phyloP scores from a whole-genome alignment of 805 yeast species.

The Debaryomyces prosopidis region DNA sequence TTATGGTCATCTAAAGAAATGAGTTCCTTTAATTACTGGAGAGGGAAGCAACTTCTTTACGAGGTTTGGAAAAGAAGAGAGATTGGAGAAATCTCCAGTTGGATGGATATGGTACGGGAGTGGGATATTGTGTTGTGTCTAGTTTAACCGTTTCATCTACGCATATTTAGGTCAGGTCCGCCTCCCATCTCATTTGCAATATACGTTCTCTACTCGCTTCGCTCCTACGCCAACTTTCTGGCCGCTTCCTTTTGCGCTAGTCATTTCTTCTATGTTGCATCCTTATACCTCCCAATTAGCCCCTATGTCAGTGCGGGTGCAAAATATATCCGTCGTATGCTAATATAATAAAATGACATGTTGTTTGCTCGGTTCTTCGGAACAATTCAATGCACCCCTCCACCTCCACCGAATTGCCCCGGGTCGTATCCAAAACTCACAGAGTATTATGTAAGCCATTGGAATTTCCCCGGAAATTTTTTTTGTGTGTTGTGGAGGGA shows the following conservation, averaged over 20 bases:
- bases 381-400: background rate
- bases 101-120: slow-evolving; percentile 55
- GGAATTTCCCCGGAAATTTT: slow-evolving; percentile 2
- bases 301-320: background rate
- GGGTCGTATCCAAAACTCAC: background rate
- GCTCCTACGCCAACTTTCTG: background rate
- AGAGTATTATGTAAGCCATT: background rate
- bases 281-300: too few species aligned
- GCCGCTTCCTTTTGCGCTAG: background rate
- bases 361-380: background rate
- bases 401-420: background rate
- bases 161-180: too few species aligned
- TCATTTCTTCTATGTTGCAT: too few species aligned
- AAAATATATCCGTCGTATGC: background rate
- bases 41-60: slow-evolving; percentile 52
- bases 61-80: slow-evolving; percentile 52
- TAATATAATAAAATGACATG: too few species aligned
- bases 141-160: slow-evolving; percentile 16
- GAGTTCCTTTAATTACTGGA: slow-evolving; percentile 46
- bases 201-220: background rate
- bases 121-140: slow-evolving; percentile 50
- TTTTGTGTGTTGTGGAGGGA: background rate
- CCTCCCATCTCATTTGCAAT: background rate
- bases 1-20: slow-evolving; percentile 30
- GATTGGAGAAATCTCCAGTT: slow-evolving; percentile 37